A percentile compares a stretch with the other conserved stretches of the same genome.
Evolutionary conservation across 257 asterid species (phyloP).

Genomic region (Salvia rosmarinus): DNA sequence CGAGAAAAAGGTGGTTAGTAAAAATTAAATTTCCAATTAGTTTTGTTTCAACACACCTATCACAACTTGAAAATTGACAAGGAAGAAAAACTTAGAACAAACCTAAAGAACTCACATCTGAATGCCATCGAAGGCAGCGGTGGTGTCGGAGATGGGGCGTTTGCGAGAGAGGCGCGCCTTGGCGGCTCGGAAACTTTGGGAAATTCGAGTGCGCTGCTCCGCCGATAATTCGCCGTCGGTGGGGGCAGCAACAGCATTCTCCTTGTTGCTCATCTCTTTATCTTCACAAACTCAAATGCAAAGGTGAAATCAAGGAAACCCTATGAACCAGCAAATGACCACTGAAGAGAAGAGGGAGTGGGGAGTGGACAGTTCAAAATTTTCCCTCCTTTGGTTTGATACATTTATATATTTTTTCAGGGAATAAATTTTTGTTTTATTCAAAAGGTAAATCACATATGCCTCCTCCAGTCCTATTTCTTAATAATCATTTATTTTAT

Average conservation of each 20-base stretch:
- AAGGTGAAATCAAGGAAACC: not conserved
- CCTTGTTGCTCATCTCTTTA: conserved; percentile 54
- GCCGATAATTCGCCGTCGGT: conserved; percentile 67
- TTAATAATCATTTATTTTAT: too few relatives aligned
- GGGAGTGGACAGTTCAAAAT: not conserved
- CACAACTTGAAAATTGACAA: conserved; percentile 9
- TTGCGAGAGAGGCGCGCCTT: conserved; percentile 82
- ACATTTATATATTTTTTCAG: too few relatives aligned
- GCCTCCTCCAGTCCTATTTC: too few relatives aligned
- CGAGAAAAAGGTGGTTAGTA: not conserved
- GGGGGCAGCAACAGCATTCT: conserved; percentile 47
- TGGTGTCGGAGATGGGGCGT: conserved; percentile 48
- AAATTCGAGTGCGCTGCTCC: conserved; percentile 81
- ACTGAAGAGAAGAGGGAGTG: not conserved
- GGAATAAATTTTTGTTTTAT: too few relatives aligned
- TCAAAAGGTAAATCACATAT: too few relatives aligned
- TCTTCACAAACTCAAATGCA: not conserved
- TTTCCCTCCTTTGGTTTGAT: conserved; percentile 14
- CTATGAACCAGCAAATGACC: not conserved
- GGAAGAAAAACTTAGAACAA: too few relatives aligned
- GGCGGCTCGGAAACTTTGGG: conserved; percentile 79
- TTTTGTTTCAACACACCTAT: not conserved
- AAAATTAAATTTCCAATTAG: not conserved
- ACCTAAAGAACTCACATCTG: conserved; percentile 46
- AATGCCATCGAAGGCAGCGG: conserved; percentile 25